phyloP scores from a whole-genome alignment of 768 basidiomycete genomes.

The Rubroboletus pulcherrimus region DNA sequence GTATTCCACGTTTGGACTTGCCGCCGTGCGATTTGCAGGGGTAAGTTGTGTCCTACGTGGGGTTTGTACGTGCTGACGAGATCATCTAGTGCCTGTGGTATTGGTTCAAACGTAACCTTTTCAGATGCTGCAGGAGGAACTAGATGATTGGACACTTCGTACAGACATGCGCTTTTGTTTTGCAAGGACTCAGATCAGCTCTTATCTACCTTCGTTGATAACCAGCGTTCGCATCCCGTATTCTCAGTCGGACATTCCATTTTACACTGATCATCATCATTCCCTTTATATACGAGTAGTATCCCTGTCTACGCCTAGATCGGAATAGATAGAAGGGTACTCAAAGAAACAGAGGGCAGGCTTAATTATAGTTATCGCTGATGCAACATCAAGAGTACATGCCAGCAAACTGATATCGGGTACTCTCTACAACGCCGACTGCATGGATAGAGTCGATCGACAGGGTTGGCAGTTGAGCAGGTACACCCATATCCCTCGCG shows the following conservation, averaged over 20 bases:
- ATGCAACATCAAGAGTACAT: slow-evolving; percentile 52
- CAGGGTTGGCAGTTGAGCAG: slow-evolving; percentile 18
- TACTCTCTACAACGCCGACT: slow-evolving; percentile 9
- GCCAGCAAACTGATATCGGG: slow-evolving; percentile 39
- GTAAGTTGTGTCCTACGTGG: slow-evolving; percentile 41
- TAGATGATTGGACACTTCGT: slow-evolving; percentile 30
- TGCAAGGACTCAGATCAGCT: slow-evolving; percentile 25
- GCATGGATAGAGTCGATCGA: slow-evolving; percentile 12
- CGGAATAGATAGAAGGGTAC: slow-evolving; percentile 26
- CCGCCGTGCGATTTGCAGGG: slow-evolving; percentile 69
- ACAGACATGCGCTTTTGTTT: slow-evolving; percentile 17
- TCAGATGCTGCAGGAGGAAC: slow-evolving; percentile 75
- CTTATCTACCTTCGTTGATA: slow-evolving; percentile 33
- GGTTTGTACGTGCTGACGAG: background rate
- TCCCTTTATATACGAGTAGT: slow-evolving; percentile 16
- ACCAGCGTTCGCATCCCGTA: slow-evolving; percentile 15
- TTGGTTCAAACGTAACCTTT: slow-evolving; percentile 79
- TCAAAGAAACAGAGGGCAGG: slow-evolving; percentile 15
- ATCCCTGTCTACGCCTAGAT: slow-evolving; percentile 19
- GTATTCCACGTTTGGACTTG: slow-evolving; percentile 73
- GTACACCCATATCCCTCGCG: slow-evolving; percentile 8
- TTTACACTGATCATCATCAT: slow-evolving; percentile 14
- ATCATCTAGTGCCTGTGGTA: slow-evolving; percentile 67
- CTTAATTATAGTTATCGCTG: slow-evolving; percentile 7
- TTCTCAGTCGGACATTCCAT: slow-evolving; percentile 23